Conservation (phyloP, 345 rosid species). For the Aquilaria malaccensis region DNA sequence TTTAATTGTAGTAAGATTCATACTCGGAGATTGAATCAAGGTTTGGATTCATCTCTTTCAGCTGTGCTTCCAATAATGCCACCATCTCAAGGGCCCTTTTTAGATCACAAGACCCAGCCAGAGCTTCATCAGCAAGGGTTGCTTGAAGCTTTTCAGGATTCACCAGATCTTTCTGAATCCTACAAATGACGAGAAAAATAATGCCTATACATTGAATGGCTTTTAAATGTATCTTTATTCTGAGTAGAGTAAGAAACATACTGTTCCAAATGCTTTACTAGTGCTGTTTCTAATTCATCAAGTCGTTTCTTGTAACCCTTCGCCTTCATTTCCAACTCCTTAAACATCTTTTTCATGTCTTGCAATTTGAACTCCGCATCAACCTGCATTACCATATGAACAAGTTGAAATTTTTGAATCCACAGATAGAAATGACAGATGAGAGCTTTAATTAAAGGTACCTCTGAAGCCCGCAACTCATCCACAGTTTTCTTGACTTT, state of each 20-base stretch:
- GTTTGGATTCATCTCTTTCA: constrained; percentile 94
- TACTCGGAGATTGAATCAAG: constrained; percentile 96
- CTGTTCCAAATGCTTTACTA: constrained; percentile 81
- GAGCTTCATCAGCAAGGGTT: constrained; percentile 48
- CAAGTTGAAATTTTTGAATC: constrained; percentile 2
- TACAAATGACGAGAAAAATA: constrained; percentile 28
- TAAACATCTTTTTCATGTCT: constrained; percentile 68
- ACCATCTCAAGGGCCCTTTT: constrained; percentile 76
- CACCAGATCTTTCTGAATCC: constrained; percentile 88
- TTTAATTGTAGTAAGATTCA: constrained; percentile 12
- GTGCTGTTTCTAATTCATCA: constrained; percentile 63
- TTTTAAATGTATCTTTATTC: constrained; percentile 8
- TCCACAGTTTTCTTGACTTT: constrained; percentile 66
- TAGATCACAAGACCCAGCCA: constrained; percentile 52
- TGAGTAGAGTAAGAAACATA: constrained; percentile 31
- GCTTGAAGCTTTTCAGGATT: constrained; percentile 88
- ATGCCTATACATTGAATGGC: constrained; percentile 9
- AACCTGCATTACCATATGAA: constrained; percentile 40
- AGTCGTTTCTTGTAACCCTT: constrained; percentile 77
- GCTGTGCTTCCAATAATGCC: constrained; percentile 71
- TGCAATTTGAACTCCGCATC: constrained; percentile 74
- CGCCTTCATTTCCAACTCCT: constrained; percentile 74
- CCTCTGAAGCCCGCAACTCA: constrained; percentile 85
- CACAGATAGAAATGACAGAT: constrained; percentile 9
- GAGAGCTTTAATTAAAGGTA: constrained; percentile 23